A percentile compares a stretch with the other conserved stretches of the same genome.
Conservation (phyloP, 2,329 filamentous ascomycete genomes). For the Exserohilum turcica region DNA sequence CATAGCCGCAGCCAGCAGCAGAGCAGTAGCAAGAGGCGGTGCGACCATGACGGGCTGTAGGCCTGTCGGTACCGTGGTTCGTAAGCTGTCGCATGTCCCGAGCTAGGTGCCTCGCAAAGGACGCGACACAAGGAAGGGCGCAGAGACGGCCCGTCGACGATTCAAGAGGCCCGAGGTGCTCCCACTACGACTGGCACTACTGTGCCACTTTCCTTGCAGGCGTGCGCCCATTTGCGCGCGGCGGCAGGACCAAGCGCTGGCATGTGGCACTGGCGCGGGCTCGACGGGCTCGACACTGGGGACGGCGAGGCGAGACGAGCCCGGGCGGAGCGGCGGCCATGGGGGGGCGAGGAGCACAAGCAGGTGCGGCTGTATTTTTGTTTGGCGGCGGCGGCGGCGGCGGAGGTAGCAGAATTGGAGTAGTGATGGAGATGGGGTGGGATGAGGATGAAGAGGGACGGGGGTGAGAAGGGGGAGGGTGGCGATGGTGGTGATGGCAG, state of each 20-base stretch:
- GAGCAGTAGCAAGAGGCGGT: constrained; percentile 5
- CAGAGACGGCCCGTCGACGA: constrained; percentile 30
- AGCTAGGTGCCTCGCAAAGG: constrained; percentile 20
- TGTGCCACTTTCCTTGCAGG: constrained; percentile 13
- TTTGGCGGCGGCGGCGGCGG: no score
- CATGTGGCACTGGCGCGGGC: neutral
- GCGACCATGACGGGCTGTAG: constrained; percentile 6
- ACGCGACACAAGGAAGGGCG: constrained; percentile 17
- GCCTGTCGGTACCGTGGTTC: constrained; percentile 30
- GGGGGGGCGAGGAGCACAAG: no score
- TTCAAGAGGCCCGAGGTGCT: constrained; percentile 29
- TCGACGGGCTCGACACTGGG: neutral
- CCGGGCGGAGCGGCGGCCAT: constrained; percentile 1
- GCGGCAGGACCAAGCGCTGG: neutral
- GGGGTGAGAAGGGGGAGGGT: no score
- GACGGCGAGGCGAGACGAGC: neutral
- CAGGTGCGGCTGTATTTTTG: no score
- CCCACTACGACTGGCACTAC: constrained; percentile 9
- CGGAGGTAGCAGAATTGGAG: no score
- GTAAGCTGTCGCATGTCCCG: constrained; percentile 19
- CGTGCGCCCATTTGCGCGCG: neutral
- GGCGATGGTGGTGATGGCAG: neutral
- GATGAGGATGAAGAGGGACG: no score
- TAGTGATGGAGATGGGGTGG: no score
- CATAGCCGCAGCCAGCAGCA: neutral